phyloP scores from a whole-genome alignment of 2,329 filamentous ascomycete species.

The Pestalotiopsis sp. region DNA sequence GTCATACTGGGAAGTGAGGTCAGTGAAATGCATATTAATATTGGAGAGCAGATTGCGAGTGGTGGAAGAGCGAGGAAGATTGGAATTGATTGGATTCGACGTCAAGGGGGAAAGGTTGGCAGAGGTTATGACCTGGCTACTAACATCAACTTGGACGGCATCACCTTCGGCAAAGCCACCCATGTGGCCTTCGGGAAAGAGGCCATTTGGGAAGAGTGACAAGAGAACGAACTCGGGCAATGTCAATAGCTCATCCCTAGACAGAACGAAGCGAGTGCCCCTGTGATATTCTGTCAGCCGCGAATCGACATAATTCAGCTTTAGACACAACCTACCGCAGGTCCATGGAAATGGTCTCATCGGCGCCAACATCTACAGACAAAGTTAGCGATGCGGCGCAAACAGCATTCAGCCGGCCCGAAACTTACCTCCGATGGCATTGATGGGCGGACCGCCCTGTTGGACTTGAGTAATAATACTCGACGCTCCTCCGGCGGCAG shows the following conservation, averaged over 20 bases:
- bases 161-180: constrained; percentile 91
- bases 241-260: constrained; percentile 91
- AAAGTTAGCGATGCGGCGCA: constrained; percentile 14
- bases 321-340: constrained; percentile 66
- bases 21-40: constrained; percentile 45
- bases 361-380: constrained; percentile 72
- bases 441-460: constrained; percentile 87
- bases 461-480: constrained; percentile 99
- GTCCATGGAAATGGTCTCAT: constrained; percentile 95
- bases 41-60: constrained; percentile 38
- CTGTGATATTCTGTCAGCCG: constrained; percentile 45
- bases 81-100: constrained; percentile 15
- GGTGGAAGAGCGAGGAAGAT: constrained; percentile 24
- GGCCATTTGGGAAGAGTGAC: constrained; percentile 97
- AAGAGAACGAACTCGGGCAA: constrained; percentile 95
- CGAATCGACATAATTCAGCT: background rate
- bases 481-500: constrained; percentile 91
- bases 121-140: constrained; percentile 43
- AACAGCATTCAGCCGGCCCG: background rate
- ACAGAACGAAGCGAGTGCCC: constrained; percentile 91
- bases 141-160: constrained; percentile 95
- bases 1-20: constrained; percentile 74
- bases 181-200: constrained; percentile 95
- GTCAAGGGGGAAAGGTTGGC: constrained; percentile 23
- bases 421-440: constrained; percentile 78